Percentiles rank a stretch among this genome's conserved stretches.
Evolutionary conservation across 371 early-diverging fungal species (phyloP).

Genomic region (Mortierella sp.): DNA sequence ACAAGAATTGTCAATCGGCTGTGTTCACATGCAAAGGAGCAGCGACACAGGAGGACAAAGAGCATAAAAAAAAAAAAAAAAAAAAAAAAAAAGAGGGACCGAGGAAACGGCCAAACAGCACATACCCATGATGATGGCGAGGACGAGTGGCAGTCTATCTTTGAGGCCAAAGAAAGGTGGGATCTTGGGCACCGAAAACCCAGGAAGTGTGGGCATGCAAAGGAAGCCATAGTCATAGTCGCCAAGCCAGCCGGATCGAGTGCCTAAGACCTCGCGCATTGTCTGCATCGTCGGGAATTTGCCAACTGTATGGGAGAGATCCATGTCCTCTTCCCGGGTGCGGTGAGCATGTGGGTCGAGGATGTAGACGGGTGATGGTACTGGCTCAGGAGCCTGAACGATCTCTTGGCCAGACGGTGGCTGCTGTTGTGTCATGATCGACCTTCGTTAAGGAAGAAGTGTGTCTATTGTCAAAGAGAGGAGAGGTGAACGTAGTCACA

Average conservation of each 20-base stretch:
- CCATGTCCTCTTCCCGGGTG: not conserved
- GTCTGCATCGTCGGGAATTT: not conserved
- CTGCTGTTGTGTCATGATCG: too few relatives aligned
- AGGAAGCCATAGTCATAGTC: conserved; percentile 53
- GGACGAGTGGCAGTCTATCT: conserved; percentile 47
- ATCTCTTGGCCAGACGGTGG: too few relatives aligned
- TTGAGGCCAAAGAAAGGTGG: conserved; percentile 53
- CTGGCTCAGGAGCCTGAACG: too few relatives aligned
- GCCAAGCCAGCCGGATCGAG: conserved; percentile 50
- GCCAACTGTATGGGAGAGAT: conserved; percentile 5
- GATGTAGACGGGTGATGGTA: too few relatives aligned
- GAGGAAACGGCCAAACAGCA: not conserved
- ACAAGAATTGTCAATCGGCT: too few relatives aligned
- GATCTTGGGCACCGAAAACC: conserved; percentile 11
- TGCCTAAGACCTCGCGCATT: conserved; percentile 20
- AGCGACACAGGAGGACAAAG: not conserved
- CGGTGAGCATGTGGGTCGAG: too few relatives aligned
- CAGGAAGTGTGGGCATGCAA: conserved; percentile 53
- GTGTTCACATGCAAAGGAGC: too few relatives aligned
- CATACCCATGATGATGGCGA: conserved; percentile 28
- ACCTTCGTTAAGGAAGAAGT: too few relatives aligned
- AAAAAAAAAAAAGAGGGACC: not conserved
- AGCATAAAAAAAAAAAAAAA: not conserved
- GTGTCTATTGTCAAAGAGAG: too few relatives aligned
- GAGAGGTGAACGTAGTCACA: too few relatives aligned